A percentile compares a stretch with the other conserved stretches of the same genome.
These are phyloP conservation scores for Suhomyces ambrosiae DNA, from an alignment of 1,139 yeast genomes.

Conservation along the genomic window DNA sequence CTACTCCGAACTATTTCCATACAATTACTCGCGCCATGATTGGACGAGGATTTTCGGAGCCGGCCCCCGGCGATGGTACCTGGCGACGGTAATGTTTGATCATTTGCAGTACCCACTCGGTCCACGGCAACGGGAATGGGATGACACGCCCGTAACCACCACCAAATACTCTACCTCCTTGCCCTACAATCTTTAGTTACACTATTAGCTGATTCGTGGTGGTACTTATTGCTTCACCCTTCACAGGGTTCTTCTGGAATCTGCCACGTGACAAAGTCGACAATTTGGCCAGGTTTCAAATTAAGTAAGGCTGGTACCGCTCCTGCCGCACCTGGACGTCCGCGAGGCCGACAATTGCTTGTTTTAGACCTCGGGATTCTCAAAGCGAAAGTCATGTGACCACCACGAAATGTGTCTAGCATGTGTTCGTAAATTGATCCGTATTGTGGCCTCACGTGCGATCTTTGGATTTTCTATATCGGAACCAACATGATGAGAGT, in stretches of 20 bases:
- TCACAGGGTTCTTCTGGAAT: not conserved
- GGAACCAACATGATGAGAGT: too few species aligned
- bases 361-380: not conserved
- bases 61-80: too few species aligned
- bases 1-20: conserved; percentile 14
- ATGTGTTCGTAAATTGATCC: not conserved
- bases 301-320: not conserved
- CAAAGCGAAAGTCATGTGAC: not conserved
- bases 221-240: too few species aligned
- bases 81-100: not conserved
- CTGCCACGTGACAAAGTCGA: not conserved
- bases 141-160: not conserved
- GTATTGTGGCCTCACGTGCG: too few species aligned
- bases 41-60: conserved; percentile 11
- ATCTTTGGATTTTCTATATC: too few species aligned
- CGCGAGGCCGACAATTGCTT: not conserved
- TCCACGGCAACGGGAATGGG: too few species aligned
- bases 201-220: not conserved
- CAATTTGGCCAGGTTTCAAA: too few species aligned
- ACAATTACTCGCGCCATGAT: conserved; percentile 13
- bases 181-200: too few species aligned
- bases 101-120: too few species aligned
- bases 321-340: not conserved
- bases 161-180: too few species aligned
- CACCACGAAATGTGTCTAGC: not conserved